Evolutionary conservation across 441 rosid genomes (phyloP).

Genomic region (Aleurites moluccanus): DNA sequence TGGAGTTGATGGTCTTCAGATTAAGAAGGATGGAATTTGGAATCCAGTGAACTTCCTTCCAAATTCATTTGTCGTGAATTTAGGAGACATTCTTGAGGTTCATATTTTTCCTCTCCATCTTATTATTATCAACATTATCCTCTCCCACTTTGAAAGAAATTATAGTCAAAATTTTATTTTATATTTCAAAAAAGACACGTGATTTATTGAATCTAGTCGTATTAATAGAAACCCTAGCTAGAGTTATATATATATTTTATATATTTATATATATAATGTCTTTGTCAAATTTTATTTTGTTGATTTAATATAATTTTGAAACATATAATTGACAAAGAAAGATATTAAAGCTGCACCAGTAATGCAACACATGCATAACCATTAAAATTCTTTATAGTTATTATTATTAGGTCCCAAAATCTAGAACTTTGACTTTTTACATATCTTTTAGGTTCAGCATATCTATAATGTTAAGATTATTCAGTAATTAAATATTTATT

Average conservation of each 20-base stretch:
- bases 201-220: background rate
- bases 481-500: too few species aligned
- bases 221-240: background rate
- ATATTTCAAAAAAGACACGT: background rate
- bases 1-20: conserved; percentile 45
- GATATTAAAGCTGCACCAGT: background rate
- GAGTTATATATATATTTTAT: too few species aligned
- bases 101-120: background rate
- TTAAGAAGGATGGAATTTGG: conserved; percentile 44
- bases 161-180: background rate
- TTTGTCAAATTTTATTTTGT: background rate
- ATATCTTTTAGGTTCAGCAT: background rate
- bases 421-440: background rate
- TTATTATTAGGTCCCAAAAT: background rate
- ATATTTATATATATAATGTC: too few species aligned
- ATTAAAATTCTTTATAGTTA: background rate
- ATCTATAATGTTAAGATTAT: background rate
- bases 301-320: background rate
- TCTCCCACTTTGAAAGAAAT: background rate
- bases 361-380: background rate
- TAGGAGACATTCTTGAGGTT: conserved; percentile 52
- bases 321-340: background rate
- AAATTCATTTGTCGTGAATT: conserved; percentile 39
- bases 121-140: background rate
- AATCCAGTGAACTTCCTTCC: conserved; percentile 35